Evolutionary conservation across 495 filamentous ascomycete species (phyloP), one percentile per base, ranked within the genome.

Genomic region (Halenospora varia): DNA sequence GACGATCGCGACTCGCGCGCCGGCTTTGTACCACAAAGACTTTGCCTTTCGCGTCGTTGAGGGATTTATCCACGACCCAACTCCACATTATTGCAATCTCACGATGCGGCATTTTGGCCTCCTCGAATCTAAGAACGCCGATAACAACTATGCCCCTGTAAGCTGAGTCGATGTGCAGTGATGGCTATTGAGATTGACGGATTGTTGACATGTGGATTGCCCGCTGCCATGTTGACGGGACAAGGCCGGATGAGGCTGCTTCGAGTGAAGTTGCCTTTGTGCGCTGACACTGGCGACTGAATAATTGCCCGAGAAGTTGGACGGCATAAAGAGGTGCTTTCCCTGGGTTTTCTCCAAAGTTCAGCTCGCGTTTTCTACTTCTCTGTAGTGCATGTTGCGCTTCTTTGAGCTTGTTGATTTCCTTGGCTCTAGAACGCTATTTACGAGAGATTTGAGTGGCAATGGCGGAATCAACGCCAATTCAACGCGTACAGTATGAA

Each of bases 81-180:
- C n/a, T 35, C 29, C 13, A 35, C 29, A 35, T 4, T n/a, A n/a
- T n/a, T 13, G 29, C 29, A 35, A 35, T 35, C 29, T 35, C 55
- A 24, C 51, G 10, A 53, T 61, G 62, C 53, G 62, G 29, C 18
- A 64, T 61, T 64, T 64, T 64, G 49, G 62, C 62, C 58, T 64
- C 49, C 62, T 64, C 62, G 57, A 64, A 64, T 64, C 62, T 61
- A 48, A 45, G 54, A 22, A 13, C 58, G 49, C 56, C 47, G 62
- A 64, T 64, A 60, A 53, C 25, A 53, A 48, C 17, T n/a, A n/a
- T n/a, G n/a, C n/a, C n/a, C n/a, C n/a, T n/a, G n/a, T n/a, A n/a
- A n/a, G n/a, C n/a, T n/a, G n/a, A n/a, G 20, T 40, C 35, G 35
- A 40, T 15, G 44, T 39, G n/a, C 15, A 24, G 40, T 53, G 3